phyloP scores from a whole-genome alignment of 495 filamentous ascomycete species.

The Aspergillus ellipticus region DNA sequence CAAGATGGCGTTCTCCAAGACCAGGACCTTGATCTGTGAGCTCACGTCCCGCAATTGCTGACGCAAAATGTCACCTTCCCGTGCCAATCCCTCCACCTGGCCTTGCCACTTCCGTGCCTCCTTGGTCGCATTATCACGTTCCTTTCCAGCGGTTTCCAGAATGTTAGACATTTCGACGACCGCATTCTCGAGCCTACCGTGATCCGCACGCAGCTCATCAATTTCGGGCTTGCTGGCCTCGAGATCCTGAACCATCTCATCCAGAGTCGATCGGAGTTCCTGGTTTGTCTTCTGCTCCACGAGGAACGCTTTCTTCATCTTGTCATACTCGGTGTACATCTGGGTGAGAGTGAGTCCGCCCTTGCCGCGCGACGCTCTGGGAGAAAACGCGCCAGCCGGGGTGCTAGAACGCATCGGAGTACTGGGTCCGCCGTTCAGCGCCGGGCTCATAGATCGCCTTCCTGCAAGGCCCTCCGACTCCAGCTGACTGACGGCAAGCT shows the following conservation, averaged over 20 bases:
- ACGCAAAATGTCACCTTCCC: conserved; percentile 74
- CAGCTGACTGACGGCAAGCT: conserved; percentile 65
- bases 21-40: conserved; percentile 80
- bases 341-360: conserved; percentile 61
- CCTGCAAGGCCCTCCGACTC: conserved; percentile 44
- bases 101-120: conserved; percentile 69
- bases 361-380: conserved; percentile 53
- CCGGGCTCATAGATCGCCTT: conserved; percentile 48
- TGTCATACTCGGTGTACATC: conserved; percentile 62
- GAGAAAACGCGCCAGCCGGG: conserved; percentile 53
- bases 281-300: conserved; percentile 66
- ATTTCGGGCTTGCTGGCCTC: conserved; percentile 60
- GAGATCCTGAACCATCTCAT: conserved; percentile 69
- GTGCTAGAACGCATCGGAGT: conserved; percentile 50
- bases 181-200: conserved; percentile 55
- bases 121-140: conserved; percentile 54
- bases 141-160: conserved; percentile 52
- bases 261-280: conserved; percentile 67
- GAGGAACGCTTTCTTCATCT: conserved; percentile 55
- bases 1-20: conserved; percentile 72
- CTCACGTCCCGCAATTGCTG: conserved; percentile 89
- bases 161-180: conserved; percentile 76
- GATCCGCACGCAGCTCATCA: conserved; percentile 54
- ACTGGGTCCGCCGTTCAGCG: conserved; percentile 48
- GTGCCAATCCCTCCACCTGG: conserved; percentile 62